Evolutionary conservation across 75 land plant genomes (phyloP), one percentile per base, ranked within the genome.

Genomic region (Isoetes taiwanensis): DNA sequence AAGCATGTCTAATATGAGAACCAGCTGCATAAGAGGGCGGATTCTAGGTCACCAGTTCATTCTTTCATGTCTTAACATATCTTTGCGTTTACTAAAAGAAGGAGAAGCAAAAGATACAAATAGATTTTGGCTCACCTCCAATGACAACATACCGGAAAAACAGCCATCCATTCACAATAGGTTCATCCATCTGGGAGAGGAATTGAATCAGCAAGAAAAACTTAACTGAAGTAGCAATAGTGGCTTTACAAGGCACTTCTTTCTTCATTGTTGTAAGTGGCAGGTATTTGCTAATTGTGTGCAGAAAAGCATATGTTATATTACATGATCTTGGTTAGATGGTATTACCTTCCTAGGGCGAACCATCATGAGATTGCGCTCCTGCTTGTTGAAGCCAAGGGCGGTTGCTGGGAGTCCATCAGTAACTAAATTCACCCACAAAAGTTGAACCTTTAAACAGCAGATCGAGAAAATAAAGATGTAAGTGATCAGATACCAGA

Each of bases 381-480:
- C 98, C 48, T 78, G 98, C 72, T 93, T 93, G 59, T 93, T 93
- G 54, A 93, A 93, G 23, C 98, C 98, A 81, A 93, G 95, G 19
- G 98, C 98, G 32, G 98, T 93, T 27, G 98, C 98, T 59, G 98
- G 98, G 48, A 93, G 72, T 9, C 98, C 98, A 77, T 93, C 98
- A 57, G 98, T 93, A 16, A 93, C 98, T 53, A 93, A 69, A 59
- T 93, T 87, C 21, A 93, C 95, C 98, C 98, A 93, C 10, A 93
- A 80, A n/a, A 93, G 60, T 63, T 93, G 98, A 14, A 93, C 97
- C 97, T 91, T 75, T 1, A 77, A 24, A 26, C 14, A n/a, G 16
- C n/a, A n/a, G n/a, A n/a, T n/a, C n/a, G n/a, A n/a, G n/a, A n/a
- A n/a, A n/a, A n/a, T n/a, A n/a, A n/a, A n/a, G n/a, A n/a, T n/a